Base-by-base conservation (phyloP, 139 green algal species). In the Pleodorina starrii region DNA sequence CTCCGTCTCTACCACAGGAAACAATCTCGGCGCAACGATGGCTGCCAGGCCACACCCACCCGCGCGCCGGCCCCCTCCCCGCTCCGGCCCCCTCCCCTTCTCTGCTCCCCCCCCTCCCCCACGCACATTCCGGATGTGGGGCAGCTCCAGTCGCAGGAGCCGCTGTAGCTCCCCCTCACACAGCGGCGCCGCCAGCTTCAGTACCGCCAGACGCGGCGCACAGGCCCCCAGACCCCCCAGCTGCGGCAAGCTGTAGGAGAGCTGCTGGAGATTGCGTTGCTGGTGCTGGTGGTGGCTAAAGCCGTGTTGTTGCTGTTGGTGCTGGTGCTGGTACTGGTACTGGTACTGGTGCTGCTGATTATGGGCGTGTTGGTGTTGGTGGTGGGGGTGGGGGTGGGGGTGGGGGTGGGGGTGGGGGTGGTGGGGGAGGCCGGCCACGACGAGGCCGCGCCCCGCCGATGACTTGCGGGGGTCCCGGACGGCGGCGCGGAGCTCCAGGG, bases 401-500 rank as follows among this genome's bases (percentile, higher is more conserved):
- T n/a, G n/a, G n/a, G n/a, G n/a, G n/a, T n/a, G n/a, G n/a, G n/a
- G n/a, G n/a, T n/a, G n/a, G n/a, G n/a, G 66, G 9, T 46, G 69
- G 16, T 77, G 69, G 54, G 29, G 54, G 69, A 25, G 4, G 69
- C 36, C 17, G 69, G 69, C 19, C 12, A n/a, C 44, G 23, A n/a
- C 44, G 43, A 63, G 27, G 27, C n/a, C n/a, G n/a, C n/a, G n/a
- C n/a, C n/a, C n/a, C n/a, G n/a, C n/a, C n/a, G n/a, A n/a, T n/a
- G 74, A 36, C 27, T 23, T 73, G 27, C 63, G 63, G 27, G 63
- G 63, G 2, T 2, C 25, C 63, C 21, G 63, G 63, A 32, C 63
- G 32, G n/a, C 46, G 48, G 76, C 16, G 19, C 40, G 10, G n/a
- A 88, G 44, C 32, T 88, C 82, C 66, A 88, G 82, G n/a, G n/a